Conservation (phyloP, 345 rosid genomes). For the Iberis pinnata region DNA sequence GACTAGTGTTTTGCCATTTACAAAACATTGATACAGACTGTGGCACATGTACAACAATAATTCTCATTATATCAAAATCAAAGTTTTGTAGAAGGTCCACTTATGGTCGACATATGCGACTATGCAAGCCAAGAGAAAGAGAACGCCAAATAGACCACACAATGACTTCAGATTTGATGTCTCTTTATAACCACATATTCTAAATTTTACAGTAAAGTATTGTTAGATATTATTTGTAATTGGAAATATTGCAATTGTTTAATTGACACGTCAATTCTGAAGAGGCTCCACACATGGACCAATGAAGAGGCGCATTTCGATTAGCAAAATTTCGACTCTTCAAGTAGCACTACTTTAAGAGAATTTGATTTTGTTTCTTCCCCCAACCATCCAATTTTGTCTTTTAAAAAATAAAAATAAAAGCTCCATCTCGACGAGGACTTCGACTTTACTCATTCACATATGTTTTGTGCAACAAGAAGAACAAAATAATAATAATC, state of each 20-base stretch:
- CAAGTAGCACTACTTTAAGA: slow-evolving; percentile 16
- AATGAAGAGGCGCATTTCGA: slow-evolving; percentile 20
- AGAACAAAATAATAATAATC: too few relatives aligned
- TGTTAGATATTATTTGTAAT: too few relatives aligned
- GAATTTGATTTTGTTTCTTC: slow-evolving; percentile 29
- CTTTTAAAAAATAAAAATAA: background rate
- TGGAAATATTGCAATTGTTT: slow-evolving; percentile 15
- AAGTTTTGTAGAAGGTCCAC: slow-evolving; percentile 17
- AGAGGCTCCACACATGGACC: slow-evolving; percentile 32
- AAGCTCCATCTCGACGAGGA: background rate
- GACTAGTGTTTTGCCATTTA: slow-evolving; percentile 4
- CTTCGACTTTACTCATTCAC: slow-evolving; percentile 1
- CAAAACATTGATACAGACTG: slow-evolving; percentile 1
- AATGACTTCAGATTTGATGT: slow-evolving; percentile 9
- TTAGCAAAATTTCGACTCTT: slow-evolving; percentile 9
- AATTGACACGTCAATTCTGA: slow-evolving; percentile 10
- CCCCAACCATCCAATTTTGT: slow-evolving; percentile 20
- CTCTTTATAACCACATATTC: slow-evolving; percentile 28
- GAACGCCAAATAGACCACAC: slow-evolving; percentile 24
- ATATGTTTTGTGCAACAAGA: background rate
- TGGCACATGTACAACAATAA: background rate
- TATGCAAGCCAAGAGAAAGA: slow-evolving; percentile 10
- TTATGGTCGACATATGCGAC: slow-evolving; percentile 12
- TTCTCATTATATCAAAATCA: slow-evolving; percentile 13
- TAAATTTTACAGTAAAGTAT: background rate